Evolutionary conservation across 495 filamentous ascomycete species (phyloP).

Genomic region (Daldinia vernicosa): DNA sequence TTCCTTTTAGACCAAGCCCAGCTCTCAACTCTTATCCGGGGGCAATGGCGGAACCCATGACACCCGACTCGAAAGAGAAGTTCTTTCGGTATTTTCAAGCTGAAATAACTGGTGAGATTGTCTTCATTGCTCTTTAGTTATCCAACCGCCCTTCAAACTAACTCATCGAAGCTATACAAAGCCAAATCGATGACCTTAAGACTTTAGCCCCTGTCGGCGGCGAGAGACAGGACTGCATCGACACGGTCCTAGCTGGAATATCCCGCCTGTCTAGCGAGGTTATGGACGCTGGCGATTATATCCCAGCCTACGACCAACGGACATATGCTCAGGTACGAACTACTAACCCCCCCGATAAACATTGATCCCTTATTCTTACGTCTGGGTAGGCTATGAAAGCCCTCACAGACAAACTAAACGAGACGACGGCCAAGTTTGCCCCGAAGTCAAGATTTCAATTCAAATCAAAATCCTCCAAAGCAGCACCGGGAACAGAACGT

Average conservation of each 20-base stretch:
- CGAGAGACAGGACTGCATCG: slow-evolving; percentile 58
- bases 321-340: slow-evolving; percentile 50
- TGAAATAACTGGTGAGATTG: slow-evolving; percentile 68
- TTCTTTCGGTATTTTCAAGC: slow-evolving; percentile 84
- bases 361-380: slow-evolving; percentile 23
- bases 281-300: slow-evolving; percentile 53
- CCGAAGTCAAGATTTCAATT: slow-evolving; percentile 59
- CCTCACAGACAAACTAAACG: slow-evolving; percentile 55
- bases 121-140: slow-evolving; percentile 4
- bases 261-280: slow-evolving; percentile 55
- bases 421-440: slow-evolving; percentile 50
- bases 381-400: slow-evolving; percentile 49
- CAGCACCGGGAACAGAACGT: slow-evolving; percentile 16
- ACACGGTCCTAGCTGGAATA: slow-evolving; percentile 54
- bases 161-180: slow-evolving; percentile 49
- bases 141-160: not conserved
- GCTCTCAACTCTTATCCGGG: not conserved
- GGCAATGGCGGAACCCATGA: slow-evolving; percentile 29
- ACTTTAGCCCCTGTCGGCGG: slow-evolving; percentile 49
- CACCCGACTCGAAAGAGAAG: slow-evolving; percentile 67
- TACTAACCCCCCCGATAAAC: not conserved
- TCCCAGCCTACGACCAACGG: slow-evolving; percentile 58
- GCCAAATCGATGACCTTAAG: slow-evolving; percentile 52
- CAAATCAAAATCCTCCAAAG: slow-evolving; percentile 47
- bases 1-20: slow-evolving; percentile 37